Evolutionary conservation across 163 green algal species (phyloP).

Genomic region (Dunaliella salina): DNA sequence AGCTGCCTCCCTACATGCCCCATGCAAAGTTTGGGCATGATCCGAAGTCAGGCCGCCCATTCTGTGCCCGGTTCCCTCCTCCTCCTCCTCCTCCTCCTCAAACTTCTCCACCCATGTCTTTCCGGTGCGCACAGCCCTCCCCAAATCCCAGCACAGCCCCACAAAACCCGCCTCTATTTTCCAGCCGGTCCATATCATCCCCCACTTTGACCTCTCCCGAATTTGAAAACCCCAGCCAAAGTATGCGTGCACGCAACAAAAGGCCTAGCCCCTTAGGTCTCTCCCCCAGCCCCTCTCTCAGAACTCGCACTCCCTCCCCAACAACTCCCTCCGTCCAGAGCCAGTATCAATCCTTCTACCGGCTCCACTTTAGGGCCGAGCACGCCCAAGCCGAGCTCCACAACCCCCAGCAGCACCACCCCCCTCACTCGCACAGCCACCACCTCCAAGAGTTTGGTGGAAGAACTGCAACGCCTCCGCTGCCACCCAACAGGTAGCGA

Average conservation of each 20-base stretch:
- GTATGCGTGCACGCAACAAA: background rate
- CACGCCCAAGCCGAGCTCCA: slow-evolving; percentile 5
- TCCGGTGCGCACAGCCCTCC: background rate
- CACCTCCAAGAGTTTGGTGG: background rate
- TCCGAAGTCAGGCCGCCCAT: background rate
- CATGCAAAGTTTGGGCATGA: background rate
- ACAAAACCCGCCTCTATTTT: background rate
- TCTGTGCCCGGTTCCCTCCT: slow-evolving; percentile 4
- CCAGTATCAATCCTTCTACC: too few species aligned
- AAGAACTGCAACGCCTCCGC: background rate
- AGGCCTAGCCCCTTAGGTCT: background rate
- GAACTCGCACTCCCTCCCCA: too few species aligned
- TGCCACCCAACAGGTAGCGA: background rate
- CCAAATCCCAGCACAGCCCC: background rate
- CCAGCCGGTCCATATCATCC: background rate
- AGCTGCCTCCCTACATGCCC: background rate
- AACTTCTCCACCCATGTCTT: too few species aligned
- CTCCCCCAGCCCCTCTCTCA: background rate
- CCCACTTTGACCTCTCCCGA: too few species aligned
- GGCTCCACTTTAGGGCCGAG: too few species aligned
- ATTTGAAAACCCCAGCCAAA: background rate
- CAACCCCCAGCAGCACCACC: slow-evolving; percentile 20
- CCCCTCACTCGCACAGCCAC: slow-evolving; percentile 9
- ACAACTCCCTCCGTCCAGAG: too few species aligned
- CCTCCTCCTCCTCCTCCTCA: slow-evolving; percentile 2